These are phyloP conservation scores for Kernera saxatilis DNA, from an alignment of 345 rosid genomes.

Conservation along the genomic window DNA sequence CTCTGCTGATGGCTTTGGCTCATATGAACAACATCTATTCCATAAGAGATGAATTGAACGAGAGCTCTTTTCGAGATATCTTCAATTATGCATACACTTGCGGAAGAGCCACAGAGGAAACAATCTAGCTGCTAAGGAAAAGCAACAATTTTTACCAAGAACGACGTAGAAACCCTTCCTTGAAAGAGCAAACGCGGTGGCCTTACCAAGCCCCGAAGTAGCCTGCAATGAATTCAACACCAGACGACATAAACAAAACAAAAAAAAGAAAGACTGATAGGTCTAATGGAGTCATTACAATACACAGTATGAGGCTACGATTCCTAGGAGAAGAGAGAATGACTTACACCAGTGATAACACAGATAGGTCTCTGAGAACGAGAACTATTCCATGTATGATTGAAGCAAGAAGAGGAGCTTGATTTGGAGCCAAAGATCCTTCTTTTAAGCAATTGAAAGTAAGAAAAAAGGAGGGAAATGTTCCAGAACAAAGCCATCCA, in stretches of 20 bases:
- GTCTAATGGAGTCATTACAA: background rate
- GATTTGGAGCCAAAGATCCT: conserved; percentile 31
- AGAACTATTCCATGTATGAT: conserved; percentile 13
- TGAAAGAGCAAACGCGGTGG: conserved; percentile 68
- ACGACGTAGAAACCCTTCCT: conserved; percentile 63
- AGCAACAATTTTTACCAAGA: conserved; percentile 47
- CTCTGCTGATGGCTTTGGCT: conserved; percentile 1
- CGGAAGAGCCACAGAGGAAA: background rate
- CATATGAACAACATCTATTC: background rate
- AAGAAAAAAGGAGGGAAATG: conserved; percentile 44
- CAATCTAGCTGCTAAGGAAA: background rate
- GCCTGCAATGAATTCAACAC: conserved; percentile 42
- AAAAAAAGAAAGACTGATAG: background rate
- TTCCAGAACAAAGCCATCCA: conserved; percentile 76
- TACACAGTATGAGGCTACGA: background rate
- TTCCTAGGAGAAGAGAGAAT: background rate
- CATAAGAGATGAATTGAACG: background rate
- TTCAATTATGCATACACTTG: background rate
- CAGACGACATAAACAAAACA: background rate
- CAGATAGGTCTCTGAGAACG: conserved; percentile 51
- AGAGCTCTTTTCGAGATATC: background rate
- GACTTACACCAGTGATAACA: conserved; percentile 71
- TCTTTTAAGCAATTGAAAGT: conserved; percentile 41
- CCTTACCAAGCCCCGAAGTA: conserved; percentile 82
- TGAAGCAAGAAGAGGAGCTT: conserved; percentile 31